These are phyloP conservation scores for Posidonia oceanica DNA, from an alignment of 116 monocot species.

Conservation along the genomic window DNA sequence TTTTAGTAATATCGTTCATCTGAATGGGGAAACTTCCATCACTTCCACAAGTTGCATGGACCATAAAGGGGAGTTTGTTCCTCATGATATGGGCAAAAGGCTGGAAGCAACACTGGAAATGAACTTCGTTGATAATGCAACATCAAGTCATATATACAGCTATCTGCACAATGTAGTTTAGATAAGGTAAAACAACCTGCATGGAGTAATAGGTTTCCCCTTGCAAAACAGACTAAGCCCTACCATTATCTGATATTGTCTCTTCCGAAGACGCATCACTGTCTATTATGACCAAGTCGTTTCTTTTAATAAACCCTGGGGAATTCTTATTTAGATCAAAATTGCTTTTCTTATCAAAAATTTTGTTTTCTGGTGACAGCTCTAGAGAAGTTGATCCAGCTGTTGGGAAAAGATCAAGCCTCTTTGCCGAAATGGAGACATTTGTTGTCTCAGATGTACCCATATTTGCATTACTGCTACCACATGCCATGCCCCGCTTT, in stretches of 20 bases:
- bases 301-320: slow-evolving; percentile 8
- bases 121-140: too few relatives aligned
- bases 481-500: slow-evolving; percentile 23
- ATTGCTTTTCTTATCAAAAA: slow-evolving; percentile 5
- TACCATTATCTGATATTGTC: slow-evolving; percentile 69
- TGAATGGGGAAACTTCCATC: not conserved
- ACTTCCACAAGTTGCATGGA: not conserved
- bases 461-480: not conserved
- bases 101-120: too few relatives aligned
- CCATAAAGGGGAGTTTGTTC: too few relatives aligned
- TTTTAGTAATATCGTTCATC: not conserved
- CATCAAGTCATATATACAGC: too few relatives aligned
- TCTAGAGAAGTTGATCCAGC: slow-evolving; percentile 1
- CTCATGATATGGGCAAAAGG: too few relatives aligned
- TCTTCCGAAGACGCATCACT: slow-evolving; percentile 71
- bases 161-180: too few relatives aligned
- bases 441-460: slow-evolving; percentile 7
- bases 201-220: too few relatives aligned
- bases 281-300: slow-evolving; percentile 38
- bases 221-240: not conserved
- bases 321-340: slow-evolving; percentile 18
- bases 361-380: not conserved
- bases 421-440: not conserved
- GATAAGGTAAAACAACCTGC: too few relatives aligned
- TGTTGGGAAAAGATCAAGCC: slow-evolving; percentile 1